These are phyloP conservation scores for Talaromyces trachyspermus DNA, from an alignment of 495 filamentous ascomycete genomes.

Conservation along the genomic window DNA sequence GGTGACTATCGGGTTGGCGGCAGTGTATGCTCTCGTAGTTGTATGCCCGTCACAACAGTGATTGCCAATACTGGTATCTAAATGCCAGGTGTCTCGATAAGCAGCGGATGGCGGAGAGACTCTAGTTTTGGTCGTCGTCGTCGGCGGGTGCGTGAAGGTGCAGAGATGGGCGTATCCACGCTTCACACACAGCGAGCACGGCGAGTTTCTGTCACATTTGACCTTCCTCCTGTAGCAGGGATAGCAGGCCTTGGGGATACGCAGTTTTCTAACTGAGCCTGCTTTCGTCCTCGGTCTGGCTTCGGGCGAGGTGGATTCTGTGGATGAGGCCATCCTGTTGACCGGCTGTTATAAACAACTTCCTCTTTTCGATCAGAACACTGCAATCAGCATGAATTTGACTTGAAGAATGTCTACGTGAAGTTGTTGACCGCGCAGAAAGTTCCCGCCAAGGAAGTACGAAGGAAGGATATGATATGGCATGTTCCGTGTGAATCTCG, in stretches of 20 bases:
- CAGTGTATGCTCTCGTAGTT: conserved; percentile 13
- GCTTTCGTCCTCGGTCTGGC: conserved; percentile 1
- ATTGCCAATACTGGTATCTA: conserved; percentile 12
- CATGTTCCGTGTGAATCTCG: too few species aligned
- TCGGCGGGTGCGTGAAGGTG: conserved; percentile 63
- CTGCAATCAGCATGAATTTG: too few species aligned
- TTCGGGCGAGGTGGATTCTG: background rate
- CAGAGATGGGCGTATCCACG: conserved; percentile 64
- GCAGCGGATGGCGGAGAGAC: conserved; percentile 24
- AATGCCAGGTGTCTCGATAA: background rate
- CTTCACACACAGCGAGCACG: conserved; percentile 68
- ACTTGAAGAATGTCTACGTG: too few species aligned
- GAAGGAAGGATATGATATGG: too few species aligned
- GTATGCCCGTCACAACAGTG: conserved; percentile 11
- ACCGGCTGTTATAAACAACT: background rate
- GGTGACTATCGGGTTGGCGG: conserved; percentile 14
- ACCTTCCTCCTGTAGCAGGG: conserved; percentile 68
- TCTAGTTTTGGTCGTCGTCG: conserved; percentile 39
- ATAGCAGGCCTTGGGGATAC: conserved; percentile 56
- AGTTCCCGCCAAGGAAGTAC: too few species aligned
- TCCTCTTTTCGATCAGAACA: too few species aligned
- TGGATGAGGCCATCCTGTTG: conserved; percentile 1
- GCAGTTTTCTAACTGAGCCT: conserved; percentile 13
- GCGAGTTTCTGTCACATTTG: conserved; percentile 66
- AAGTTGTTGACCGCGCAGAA: too few species aligned